A percentile compares a stretch with the other conserved stretches of the same genome.
These are phyloP conservation scores for Kodamaea kakaduensis DNA, from an alignment of 805 yeast species.

Conservation along the genomic window DNA sequence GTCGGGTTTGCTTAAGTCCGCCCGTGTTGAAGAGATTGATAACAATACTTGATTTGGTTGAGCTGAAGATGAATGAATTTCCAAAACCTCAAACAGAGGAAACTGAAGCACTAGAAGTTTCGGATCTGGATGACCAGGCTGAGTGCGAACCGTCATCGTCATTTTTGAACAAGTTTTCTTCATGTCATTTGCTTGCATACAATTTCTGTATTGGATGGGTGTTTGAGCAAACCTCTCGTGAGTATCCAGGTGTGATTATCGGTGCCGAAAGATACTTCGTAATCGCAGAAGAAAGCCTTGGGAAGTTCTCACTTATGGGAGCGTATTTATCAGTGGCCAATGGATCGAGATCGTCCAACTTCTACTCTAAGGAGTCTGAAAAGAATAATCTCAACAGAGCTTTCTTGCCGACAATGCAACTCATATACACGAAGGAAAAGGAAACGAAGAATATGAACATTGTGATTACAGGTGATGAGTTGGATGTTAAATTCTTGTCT, in stretches of 20 bases:
- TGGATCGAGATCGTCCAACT: constrained; percentile 49
- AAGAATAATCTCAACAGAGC: constrained; percentile 53
- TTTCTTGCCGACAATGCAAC: constrained; percentile 64
- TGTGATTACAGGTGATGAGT: constrained; percentile 57
- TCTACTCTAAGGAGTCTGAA: constrained; percentile 47
- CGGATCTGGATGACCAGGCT: background rate
- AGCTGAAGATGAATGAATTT: background rate
- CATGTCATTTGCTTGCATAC: constrained; percentile 57
- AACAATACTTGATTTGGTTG: constrained; percentile 26
- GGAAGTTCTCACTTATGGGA: constrained; percentile 64
- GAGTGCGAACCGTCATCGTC: background rate
- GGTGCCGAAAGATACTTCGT: constrained; percentile 77
- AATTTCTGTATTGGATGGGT: constrained; percentile 78
- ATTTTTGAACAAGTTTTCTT: constrained; percentile 30
- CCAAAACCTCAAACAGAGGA: background rate
- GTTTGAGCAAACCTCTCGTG: constrained; percentile 44
- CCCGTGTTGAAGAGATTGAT: constrained; percentile 40
- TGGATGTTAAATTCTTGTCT: constrained; percentile 63
- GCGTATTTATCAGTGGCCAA: constrained; percentile 71
- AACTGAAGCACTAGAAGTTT: background rate
- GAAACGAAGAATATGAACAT: constrained; percentile 41
- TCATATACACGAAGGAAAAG: constrained; percentile 40
- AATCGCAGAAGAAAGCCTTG: constrained; percentile 55
- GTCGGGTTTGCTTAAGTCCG: constrained; percentile 57
- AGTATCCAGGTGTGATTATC: constrained; percentile 65